These are phyloP conservation scores for Saxophila tyrrhenica DNA, from an alignment of 495 filamentous ascomycete species.

Conservation along the genomic window DNA sequence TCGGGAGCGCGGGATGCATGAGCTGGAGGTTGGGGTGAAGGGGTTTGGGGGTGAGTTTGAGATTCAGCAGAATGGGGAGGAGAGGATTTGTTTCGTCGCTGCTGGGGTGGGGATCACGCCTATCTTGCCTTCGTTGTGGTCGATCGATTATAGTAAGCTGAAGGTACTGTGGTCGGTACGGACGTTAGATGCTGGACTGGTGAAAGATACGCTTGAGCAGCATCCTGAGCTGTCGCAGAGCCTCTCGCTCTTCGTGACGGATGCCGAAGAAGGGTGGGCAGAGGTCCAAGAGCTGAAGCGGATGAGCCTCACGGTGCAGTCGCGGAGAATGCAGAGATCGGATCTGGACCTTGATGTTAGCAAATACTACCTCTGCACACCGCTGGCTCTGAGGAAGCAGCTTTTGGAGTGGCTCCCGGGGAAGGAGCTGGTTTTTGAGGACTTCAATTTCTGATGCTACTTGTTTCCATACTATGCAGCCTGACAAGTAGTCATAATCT, in stretches of 20 bases:
- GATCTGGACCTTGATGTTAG: conserved; percentile 36
- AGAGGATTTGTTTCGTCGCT: conserved; percentile 46
- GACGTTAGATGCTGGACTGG: conserved; percentile 48
- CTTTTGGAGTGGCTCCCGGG: conserved; percentile 53
- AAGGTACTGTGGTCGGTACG: conserved; percentile 57
- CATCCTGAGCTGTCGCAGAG: conserved; percentile 40
- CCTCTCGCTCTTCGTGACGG: conserved; percentile 52
- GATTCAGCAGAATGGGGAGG: conserved; percentile 31
- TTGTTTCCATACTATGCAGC: too few species aligned
- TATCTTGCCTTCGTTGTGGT: conserved; percentile 49
- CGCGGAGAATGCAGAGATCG: conserved; percentile 41
- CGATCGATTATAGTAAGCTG: conserved; percentile 36
- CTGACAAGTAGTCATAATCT: too few species aligned
- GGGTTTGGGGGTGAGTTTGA: conserved; percentile 63
- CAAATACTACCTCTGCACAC: conserved; percentile 61
- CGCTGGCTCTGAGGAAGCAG: conserved; percentile 41
- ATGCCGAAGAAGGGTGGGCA: conserved; percentile 24
- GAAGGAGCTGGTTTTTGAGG: conserved; percentile 53
- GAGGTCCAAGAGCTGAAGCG: conserved; percentile 19
- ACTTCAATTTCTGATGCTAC: conserved; percentile 44
- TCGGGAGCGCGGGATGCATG: conserved; percentile 13
- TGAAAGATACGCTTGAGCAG: conserved; percentile 44
- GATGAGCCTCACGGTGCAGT: conserved; percentile 34
- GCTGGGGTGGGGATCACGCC: conserved; percentile 77
- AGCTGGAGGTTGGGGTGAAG: conserved; percentile 51